Conservation (phyloP, 176 grass and related monocot genomes). For the Aegilops speltoides region DNA sequence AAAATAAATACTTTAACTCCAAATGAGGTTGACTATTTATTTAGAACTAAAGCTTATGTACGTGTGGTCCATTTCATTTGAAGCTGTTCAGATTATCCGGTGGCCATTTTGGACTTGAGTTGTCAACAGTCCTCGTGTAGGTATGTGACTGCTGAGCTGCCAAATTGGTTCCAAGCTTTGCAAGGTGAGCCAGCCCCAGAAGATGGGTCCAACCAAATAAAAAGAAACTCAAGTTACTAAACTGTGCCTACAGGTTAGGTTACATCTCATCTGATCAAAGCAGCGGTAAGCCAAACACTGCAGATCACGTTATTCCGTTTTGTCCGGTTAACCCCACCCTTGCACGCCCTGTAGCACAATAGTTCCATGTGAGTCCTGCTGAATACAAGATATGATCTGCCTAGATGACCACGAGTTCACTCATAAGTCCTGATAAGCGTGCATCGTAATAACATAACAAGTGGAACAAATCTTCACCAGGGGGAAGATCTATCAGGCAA, state of each 20-base stretch:
- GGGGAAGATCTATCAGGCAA: too few species aligned
- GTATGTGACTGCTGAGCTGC: neutral
- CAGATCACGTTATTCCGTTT: neutral
- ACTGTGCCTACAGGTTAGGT: neutral
- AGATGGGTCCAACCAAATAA: neutral
- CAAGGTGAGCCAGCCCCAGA: neutral
- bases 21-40: neutral
- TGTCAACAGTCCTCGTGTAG: neutral
- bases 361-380: neutral
- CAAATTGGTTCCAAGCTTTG: neutral
- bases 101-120: conserved; percentile 5
- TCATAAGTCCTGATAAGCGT: neutral
- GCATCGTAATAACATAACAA: neutral
- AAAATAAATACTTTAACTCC: neutral
- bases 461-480: neutral
- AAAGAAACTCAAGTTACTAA: conserved; percentile 1
- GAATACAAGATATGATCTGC: neutral
- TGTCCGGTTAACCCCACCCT: neutral
- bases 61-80: neutral
- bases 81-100: neutral
- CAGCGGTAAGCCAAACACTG: neutral
- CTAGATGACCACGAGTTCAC: neutral
- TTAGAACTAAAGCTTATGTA: neutral
- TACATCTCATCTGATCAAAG: neutral
- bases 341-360: neutral